Conservation (phyloP, 2,329 filamentous ascomycete species). For the Aspergillus fructus region DNA sequence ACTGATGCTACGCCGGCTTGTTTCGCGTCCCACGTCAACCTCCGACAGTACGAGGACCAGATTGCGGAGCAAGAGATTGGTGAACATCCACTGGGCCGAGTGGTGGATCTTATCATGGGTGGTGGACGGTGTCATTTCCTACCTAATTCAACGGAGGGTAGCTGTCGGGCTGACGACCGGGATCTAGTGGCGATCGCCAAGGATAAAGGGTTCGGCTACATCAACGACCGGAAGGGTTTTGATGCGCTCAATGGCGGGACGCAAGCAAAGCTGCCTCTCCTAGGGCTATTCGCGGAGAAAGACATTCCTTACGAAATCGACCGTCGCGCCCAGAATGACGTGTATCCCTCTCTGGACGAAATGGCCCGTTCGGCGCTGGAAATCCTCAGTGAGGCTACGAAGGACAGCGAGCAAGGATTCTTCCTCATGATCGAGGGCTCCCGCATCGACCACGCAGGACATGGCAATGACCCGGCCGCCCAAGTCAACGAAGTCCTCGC, state of each 20-base stretch:
- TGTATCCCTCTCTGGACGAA: conserved; percentile 86
- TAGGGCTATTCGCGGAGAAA: conserved; percentile 78
- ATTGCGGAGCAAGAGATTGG: conserved; percentile 93
- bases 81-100: conserved; percentile 78
- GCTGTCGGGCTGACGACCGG: conserved; percentile 76
- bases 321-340: conserved; percentile 71
- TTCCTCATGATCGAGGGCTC: conserved; percentile 99
- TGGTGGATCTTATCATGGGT: conserved; percentile 89
- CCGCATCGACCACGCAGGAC: conserved; percentile 91
- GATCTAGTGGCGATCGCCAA: conserved; percentile 73
- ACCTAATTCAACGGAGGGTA: conserved; percentile 74
- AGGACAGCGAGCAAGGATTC: conserved; percentile 84
- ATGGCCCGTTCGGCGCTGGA: conserved; percentile 83
- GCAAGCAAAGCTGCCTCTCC: conserved; percentile 70
- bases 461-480: conserved; percentile 78
- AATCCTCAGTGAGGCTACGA: conserved; percentile 76
- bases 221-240: conserved; percentile 70
- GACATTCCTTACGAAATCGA: conserved; percentile 96
- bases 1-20: conserved; percentile 96
- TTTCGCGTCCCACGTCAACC: conserved; percentile 84
- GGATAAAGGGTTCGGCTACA: conserved; percentile 77
- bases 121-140: conserved; percentile 93
- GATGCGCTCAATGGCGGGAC: conserved; percentile 68
- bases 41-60: conserved; percentile 77
- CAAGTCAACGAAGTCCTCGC: conserved; percentile 92